Conservation (phyloP, 2,329 filamentous ascomycete species). For the Coleophoma crateriformis region DNA sequence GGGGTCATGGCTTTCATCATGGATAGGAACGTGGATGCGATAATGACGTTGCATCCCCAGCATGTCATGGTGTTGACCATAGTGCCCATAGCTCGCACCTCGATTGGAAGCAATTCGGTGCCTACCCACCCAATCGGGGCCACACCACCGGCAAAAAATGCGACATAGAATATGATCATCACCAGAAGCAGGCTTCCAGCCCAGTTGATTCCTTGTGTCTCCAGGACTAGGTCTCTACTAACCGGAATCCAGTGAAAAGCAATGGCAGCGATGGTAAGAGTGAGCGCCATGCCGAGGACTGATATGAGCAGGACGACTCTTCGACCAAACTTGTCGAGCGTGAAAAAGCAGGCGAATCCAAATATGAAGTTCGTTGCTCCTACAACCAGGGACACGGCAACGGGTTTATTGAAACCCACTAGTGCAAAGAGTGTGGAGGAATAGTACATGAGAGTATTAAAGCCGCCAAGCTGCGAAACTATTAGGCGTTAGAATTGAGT, state of each 20-base stretch:
- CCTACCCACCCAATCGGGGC: conserved; percentile 41
- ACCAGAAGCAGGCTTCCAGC: conserved; percentile 3
- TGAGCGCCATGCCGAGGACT: conserved; percentile 35
- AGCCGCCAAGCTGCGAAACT: conserved; percentile 38
- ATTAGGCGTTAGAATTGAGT: conserved; percentile 6
- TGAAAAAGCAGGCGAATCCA: conserved; percentile 37
- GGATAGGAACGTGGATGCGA: conserved; percentile 42
- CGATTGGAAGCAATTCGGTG: conserved; percentile 39
- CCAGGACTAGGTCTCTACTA: conserved; percentile 24
- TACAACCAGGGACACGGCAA: conserved; percentile 37
- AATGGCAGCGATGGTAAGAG: conserved; percentile 39
- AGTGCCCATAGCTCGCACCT: conserved; percentile 41
- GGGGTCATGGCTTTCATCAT: conserved; percentile 43
- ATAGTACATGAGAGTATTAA: conserved; percentile 39
- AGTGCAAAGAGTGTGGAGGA: conserved; percentile 34
- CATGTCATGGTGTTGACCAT: conserved; percentile 42
- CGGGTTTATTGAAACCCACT: conserved; percentile 42
- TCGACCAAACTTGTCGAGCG: conserved; percentile 40
- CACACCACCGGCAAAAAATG: conserved; percentile 36
- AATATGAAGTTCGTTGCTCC: conserved; percentile 42
- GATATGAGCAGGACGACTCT: conserved; percentile 37
- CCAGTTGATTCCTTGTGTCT: conserved; percentile 21
- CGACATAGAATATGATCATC: conserved; percentile 24
- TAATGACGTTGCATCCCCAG: conserved; percentile 43
- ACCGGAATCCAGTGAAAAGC: conserved; percentile 40